Base-by-base conservation (phyloP, 441 rosid genomes). In the Croton laevigatus region DNA sequence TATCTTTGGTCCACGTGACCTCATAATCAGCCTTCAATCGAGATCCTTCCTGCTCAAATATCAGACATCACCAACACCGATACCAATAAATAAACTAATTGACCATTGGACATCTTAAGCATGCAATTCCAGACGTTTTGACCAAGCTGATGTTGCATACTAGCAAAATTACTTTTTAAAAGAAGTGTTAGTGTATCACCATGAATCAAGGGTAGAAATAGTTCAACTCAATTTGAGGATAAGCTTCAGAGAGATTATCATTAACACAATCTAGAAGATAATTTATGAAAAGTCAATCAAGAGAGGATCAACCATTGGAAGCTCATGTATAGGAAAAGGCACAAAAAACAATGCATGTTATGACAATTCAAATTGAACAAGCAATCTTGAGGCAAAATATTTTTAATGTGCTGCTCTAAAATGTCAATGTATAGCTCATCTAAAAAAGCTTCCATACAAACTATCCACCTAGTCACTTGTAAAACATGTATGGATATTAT, bases 11-110 rank as follows among this genome's bases (percentile, higher is more conserved):
- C 97, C 95, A 94, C 62, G 88, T 83, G 53, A 90, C 89, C 72
- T 87, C 92, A 75, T 86, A 95, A 82, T 91, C 97, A 73, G 97
- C 93, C 80, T 80, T 88, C 81, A 91, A 59, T 70, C 87, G 80
- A 37, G 96, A 85, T 65, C 99, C 97, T 89, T 90, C 88, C 98
- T 92, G 88, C 75, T 45, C 62, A 76, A 58, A 69, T 27, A 37
- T 51, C 14, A 61, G 46, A 36, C 32, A 64, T 60, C 66, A 64
- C 11, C 61, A 64, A 37, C 55, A 66, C 48, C 51, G 32, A 27
- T 27, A 27, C 32, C 32, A 27, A 27, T 27, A 27, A 27, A 27
- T 51, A 14, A 69, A 2, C 59, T 67, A 16, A 70, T 65, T 13
- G 63, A 67, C 37, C 27, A 67, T 49, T 20, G 52, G n/a, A 65